Evolutionary conservation across 352 stramenopile species (phyloP).

Genomic region (Phytophthora vignae): DNA sequence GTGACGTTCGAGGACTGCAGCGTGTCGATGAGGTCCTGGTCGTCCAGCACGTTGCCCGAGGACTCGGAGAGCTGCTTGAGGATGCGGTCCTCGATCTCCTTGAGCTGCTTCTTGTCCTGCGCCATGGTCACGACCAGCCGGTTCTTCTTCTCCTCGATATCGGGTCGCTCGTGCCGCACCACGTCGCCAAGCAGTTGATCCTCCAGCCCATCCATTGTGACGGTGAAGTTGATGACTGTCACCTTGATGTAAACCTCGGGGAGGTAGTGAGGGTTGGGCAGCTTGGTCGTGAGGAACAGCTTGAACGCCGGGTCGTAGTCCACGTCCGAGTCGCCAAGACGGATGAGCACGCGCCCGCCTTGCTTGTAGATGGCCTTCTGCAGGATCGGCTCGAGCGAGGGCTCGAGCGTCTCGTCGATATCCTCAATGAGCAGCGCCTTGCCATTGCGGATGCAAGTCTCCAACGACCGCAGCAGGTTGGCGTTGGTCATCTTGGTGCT

Average conservation of each 20-base stretch:
- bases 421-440: conserved; percentile 94
- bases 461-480: conserved; percentile 90
- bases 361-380: conserved; percentile 95
- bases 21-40: conserved; percentile 91
- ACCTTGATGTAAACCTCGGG: conserved; percentile 97
- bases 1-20: conserved; percentile 89
- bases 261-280: conserved; percentile 95
- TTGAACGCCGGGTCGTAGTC: conserved; percentile 94
- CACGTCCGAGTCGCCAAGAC: conserved; percentile 92
- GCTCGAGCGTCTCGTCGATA: conserved; percentile 93
- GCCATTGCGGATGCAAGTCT: conserved; percentile 94
- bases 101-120: conserved; percentile 92
- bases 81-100: conserved; percentile 94
- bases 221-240: conserved; percentile 97
- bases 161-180: conserved; percentile 91
- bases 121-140: conserved; percentile 94
- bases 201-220: conserved; percentile 94
- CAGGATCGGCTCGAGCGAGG: conserved; percentile 92
- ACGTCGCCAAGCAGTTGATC: conserved; percentile 94
- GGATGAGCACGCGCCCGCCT: conserved; percentile 88
- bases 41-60: conserved; percentile 93
- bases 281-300: conserved; percentile 94
- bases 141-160: conserved; percentile 96
- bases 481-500: conserved; percentile 92
- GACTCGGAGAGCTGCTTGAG: conserved; percentile 93